Base-by-base conservation (phyloP, 306 rosid genomes). In the Quillaja saponaria region DNA sequence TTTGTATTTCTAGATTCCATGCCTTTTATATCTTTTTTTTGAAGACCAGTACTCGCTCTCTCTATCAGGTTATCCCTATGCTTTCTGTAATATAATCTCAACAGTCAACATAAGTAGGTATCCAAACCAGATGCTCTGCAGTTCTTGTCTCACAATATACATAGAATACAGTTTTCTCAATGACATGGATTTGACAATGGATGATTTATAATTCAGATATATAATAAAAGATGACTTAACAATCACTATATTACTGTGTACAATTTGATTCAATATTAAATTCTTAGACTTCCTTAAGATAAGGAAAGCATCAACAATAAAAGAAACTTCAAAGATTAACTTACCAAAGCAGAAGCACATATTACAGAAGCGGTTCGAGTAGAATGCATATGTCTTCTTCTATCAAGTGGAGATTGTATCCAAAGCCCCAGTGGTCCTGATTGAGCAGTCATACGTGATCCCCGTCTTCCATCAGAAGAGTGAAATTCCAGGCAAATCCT, bases 261-360 rank as follows among this genome's bases (percentile, higher is more conserved):
- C 31, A 25, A 25, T 25, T 25, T 25, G 31, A 25, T 25, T 25
- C 4, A 25, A 25, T 25, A 25, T 25, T 25, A 25, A 25, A 2
- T 25, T 25, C 4, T 25, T 1, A 25, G 31, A 25, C 31, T 25
- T 25, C 31, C 31, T 55, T 19, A 4, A 37, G 61, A 25, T 13
- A 60, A 51, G 28, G 33, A 42, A 69, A 63, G 21, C 18, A 55
- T 31, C 12, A 35, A 40, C 34, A 33, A 64, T 11, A 57, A 45
- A 35, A 21, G 17, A 10, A 11, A 37, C 6, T 60, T 25, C 44
- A 5, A 42, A 55, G 20, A 61, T 13, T 10, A 40, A 69, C 74
- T 71, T 65, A 83, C 89, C 83, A 71, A 75, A 46, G 82, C 68
- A 3, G 75, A 44, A 41, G 73, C 65, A 58, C 87, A 82, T 12